Base-by-base conservation (phyloP, 768 basidiomycete species). In the Termitomyces sp. region DNA sequence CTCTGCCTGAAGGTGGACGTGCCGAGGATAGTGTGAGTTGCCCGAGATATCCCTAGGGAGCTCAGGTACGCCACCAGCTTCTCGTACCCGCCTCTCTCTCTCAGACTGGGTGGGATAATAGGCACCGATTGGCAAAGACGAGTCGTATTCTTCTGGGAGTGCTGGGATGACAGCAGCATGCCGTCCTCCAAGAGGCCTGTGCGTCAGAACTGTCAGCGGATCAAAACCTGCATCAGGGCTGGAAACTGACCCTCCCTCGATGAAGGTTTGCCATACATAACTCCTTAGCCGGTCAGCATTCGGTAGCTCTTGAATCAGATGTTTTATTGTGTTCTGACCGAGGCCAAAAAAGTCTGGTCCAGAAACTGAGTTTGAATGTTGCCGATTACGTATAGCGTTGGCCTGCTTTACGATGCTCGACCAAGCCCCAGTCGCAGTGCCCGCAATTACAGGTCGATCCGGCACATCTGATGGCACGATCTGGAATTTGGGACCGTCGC, bases 361-460 rank as follows among this genome's bases (percentile, higher is more conserved):
- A 2, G 91, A 93, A 14, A 94, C 89, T 5, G 87, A 90, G 68
- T 92, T 92, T 44, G 86, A 89, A 65, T 92, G 91, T 60, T 89
- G 86, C 14, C 89, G 78, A 66, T 89, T 85, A 49, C 91, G 83
- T 58, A 93, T 84, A 43, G 81, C 79, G 65, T 92, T 93, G 1
- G 91, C 91, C 50, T 88, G 83, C 64, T 85, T 86, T 50, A 94
- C 89, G 61, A 94, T 88, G 62, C 78, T 83, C 4, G 87, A 85
- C 91, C 91, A 94, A 47, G 89, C 89, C 33, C 91, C 91, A 0
- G 91, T 94, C 33, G 91, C 89, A 1, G 91, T 92, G n/a, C 88
- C 88, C 1, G 91, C 89, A 49, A 87, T 84, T 63, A 92, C 81
- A 42, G 87, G 82, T 47, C 83, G 80, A 62, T 84, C 86, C 3